These are phyloP conservation scores for Entoloma clypeatum DNA, from an alignment of 1,284 basidiomycete species.

Conservation along the genomic window DNA sequence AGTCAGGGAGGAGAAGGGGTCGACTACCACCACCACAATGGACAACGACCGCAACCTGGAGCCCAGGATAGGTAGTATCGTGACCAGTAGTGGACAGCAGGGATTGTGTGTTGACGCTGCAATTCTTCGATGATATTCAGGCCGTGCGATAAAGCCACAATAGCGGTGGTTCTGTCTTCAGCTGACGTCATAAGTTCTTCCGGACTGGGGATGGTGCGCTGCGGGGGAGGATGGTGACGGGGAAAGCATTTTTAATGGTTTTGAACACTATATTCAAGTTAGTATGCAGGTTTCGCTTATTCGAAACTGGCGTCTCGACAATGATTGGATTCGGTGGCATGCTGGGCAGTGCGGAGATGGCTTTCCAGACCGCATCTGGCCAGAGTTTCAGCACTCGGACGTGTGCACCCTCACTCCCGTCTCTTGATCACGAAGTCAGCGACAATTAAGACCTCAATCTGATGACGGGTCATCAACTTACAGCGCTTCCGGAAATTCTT, in stretches of 20 bases:
- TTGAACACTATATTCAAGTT: too few relatives aligned
- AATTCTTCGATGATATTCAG: constrained; percentile 2
- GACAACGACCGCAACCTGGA: constrained; percentile 1
- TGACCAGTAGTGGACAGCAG: constrained; percentile 4
- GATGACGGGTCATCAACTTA: too few relatives aligned
- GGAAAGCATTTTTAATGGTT: neutral
- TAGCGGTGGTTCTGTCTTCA: neutral
- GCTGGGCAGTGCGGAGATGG: constrained; percentile 12
- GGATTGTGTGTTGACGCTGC: neutral
- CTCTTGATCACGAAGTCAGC: constrained; percentile 1
- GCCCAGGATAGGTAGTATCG: neutral
- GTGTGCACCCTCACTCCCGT: constrained; percentile 14
- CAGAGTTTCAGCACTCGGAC: constrained; percentile 23
- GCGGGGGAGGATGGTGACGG: neutral
- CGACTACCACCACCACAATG: neutral
- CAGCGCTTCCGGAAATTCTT: too few relatives aligned
- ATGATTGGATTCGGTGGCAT: neutral
- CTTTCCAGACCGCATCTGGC: constrained; percentile 22
- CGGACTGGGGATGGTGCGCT: neutral
- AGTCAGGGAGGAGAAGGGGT: neutral
- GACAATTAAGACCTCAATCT: neutral
- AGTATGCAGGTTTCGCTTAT: neutral
- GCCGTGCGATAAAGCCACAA: neutral
- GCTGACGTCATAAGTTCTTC: neutral
- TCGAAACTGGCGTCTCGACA: neutral